These are phyloP conservation scores for Sporisorium iseilematis-ciliati DNA, from an alignment of 1,284 basidiomycete genomes.

Conservation along the genomic window DNA sequence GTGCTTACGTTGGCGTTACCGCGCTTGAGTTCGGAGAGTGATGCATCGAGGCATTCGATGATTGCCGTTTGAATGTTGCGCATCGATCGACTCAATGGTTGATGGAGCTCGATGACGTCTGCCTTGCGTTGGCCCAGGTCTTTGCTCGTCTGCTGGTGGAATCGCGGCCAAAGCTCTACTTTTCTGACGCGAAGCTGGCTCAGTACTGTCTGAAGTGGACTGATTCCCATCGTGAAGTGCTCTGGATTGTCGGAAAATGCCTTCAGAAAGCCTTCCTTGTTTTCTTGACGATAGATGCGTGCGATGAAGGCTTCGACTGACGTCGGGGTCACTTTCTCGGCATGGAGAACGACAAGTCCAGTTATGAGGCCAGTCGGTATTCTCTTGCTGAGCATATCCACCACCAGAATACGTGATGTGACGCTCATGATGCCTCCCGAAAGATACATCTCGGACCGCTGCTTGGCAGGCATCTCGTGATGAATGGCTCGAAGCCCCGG, in stretches of 20 bases:
- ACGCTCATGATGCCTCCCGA: slow-evolving; percentile 81
- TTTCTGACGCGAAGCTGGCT: slow-evolving; percentile 88
- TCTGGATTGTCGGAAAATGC: slow-evolving; percentile 98
- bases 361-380: slow-evolving; percentile 87
- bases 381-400: slow-evolving; percentile 89
- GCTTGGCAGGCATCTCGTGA: slow-evolving; percentile 84
- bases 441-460: slow-evolving; percentile 75
- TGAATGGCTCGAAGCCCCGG: slow-evolving; percentile 86
- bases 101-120: slow-evolving; percentile 92
- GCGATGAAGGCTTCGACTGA: slow-evolving; percentile 67
- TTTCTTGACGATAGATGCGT: slow-evolving; percentile 62
- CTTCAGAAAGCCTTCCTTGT: slow-evolving; percentile 85
- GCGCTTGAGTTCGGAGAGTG: slow-evolving; percentile 88
- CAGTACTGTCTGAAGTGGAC: slow-evolving; percentile 90
- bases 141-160: slow-evolving; percentile 74
- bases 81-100: slow-evolving; percentile 88
- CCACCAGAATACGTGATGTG: slow-evolving; percentile 92
- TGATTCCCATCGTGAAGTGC: slow-evolving; percentile 89
- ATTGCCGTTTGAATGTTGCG: slow-evolving; percentile 90
- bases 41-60: slow-evolving; percentile 92
- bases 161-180: slow-evolving; percentile 89
- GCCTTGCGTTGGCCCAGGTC: slow-evolving; percentile 74
- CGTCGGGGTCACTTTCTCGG: slow-evolving; percentile 84
- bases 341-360: slow-evolving; percentile 92
- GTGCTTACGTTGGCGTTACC: slow-evolving; percentile 81